Base-by-base conservation (phyloP, 225 moss, liverwort and hornwort species). In the Neckera pumila region DNA sequence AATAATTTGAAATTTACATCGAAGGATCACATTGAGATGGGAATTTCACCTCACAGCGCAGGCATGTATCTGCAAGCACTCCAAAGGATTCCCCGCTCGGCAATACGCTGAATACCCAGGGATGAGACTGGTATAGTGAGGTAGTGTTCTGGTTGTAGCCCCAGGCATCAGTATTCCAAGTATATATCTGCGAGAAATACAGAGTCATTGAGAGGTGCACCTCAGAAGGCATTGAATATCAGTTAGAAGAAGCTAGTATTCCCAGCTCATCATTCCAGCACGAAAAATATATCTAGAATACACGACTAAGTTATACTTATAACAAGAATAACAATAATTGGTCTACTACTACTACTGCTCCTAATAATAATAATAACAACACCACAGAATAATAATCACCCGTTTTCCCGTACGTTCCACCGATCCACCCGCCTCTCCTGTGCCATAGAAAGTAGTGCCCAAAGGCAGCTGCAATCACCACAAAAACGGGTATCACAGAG, bases 101-200 rank as follows among this genome's bases (percentile, higher is more conserved):
- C 49, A 99, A 89, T 36, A 99, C 93, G 69, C 94, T 94, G 83
- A 99, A 95, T 69, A 99, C 94, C 97, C 97, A 99, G 5, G 97
- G 99, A 88, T 99, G 99, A 57, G 97, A 93, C 84, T 99, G 99
- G 87, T 99, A 99, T 16, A 99, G 88, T 27, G 95, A 86, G 86
- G 91, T 93, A 2, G 99, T 99, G 89, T 94, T 96, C 49, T 91
- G 93, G 22, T 94, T 95, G 83, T 99, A 99, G 28, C 97, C 99
- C 96, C 96, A 97, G 12, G 99, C 96, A 94, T 99, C 99, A 28
- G 97, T 96, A 77, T 99, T 99, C 99, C 99, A 99, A 42, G 95
- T 93, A 65, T 95, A 95, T 7, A 96, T 93, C 98, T 98, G 93
- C 89, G 71, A 30, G 56, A 43, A 74, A 36, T 42, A 61, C 60